Evolutionary conservation across 2,329 filamentous ascomycete genomes (phyloP).

Genomic region (Sporothrix sp.): DNA sequence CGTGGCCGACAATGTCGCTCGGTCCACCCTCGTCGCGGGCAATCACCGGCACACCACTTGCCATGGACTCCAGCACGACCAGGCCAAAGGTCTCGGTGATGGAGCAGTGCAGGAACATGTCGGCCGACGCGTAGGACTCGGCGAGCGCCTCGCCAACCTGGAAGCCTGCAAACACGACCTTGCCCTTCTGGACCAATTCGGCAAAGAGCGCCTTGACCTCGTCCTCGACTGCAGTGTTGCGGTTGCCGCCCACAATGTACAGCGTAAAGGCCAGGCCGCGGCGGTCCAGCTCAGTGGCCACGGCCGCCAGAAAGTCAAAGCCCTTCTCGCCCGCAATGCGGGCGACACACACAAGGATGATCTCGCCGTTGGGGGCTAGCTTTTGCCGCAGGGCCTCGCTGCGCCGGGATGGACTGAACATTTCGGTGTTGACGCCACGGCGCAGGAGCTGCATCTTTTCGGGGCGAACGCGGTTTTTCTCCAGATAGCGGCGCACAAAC

Average conservation of each 20-base stretch:
- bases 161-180: slow-evolving; percentile 58
- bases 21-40: slow-evolving; percentile 61
- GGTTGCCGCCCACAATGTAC: slow-evolving; percentile 58
- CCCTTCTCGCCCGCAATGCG: slow-evolving; percentile 62
- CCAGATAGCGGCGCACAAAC: slow-evolving; percentile 52
- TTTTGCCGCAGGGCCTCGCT: slow-evolving; percentile 41
- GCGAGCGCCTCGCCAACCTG: slow-evolving; percentile 51
- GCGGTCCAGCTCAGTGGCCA: slow-evolving; percentile 42
- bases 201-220: slow-evolving; percentile 53
- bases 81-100: slow-evolving; percentile 64
- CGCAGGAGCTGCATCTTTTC: slow-evolving; percentile 52
- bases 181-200: slow-evolving; percentile 35
- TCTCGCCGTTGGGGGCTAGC: slow-evolving; percentile 52
- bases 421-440: slow-evolving; percentile 53
- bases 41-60: slow-evolving; percentile 58
- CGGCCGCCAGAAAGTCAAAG: slow-evolving; percentile 55
- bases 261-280: slow-evolving; percentile 52
- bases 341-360: slow-evolving; percentile 57
- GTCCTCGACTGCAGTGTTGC: slow-evolving; percentile 51
- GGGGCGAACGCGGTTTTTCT: slow-evolving; percentile 43
- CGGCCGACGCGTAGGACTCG: slow-evolving; percentile 56
- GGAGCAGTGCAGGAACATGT: slow-evolving; percentile 63
- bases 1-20: slow-evolving; percentile 54
- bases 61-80: slow-evolving; percentile 62
- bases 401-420: slow-evolving; percentile 47